Base-by-base conservation (phyloP, 1,284 basidiomycete genomes). In the Ganoderma sp. region DNA sequence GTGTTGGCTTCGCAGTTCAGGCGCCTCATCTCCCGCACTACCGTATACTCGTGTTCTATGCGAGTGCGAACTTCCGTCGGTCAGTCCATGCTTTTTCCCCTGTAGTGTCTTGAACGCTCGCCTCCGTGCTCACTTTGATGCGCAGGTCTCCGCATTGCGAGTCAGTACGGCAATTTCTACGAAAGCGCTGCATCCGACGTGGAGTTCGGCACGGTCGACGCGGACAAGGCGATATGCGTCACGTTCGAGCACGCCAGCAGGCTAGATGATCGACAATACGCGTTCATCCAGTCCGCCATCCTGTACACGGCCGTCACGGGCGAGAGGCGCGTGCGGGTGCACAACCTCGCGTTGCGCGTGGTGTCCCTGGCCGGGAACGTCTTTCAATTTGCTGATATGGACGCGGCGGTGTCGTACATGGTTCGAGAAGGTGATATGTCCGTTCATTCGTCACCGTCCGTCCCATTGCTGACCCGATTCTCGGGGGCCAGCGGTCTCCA, bases 361-460 rank as follows among this genome's bases (percentile, higher is more conserved):
- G 93, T 91, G 1, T 87, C 90, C 60, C 81, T 99, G 67, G 94
- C 97, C 14, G 95, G 91, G 19, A 98, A 95, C 76, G 91, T 99
- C 6, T 99, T 97, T 84, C 88, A 94, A 64, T 95, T 86, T 78
- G 96, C 96, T 32, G 98, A 99, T 80, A 86, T 97, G 83, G 97
- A 99, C 74, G 88, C 93, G 2, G 88, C 91, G 0, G 85, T 97
- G 12, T 87, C 89, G 41, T 85, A 92, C 77, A 81, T 95, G 71
- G 83, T 91, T 45, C 94, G 97, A 75, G 90, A 95, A 79, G 90
- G 96, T 95, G 69, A 76, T 85, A 10, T 41, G 22, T 2, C 14
- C 34, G 3, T 22, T 28, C 15, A 10, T 12, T 12, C 17, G 41
- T 2, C 6, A 19, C 8, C 10, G 14, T 12, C 28, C 2, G 28